Evolutionary conservation across 257 asterid genomes (phyloP).

Genomic region (Cinchona pubescens): DNA sequence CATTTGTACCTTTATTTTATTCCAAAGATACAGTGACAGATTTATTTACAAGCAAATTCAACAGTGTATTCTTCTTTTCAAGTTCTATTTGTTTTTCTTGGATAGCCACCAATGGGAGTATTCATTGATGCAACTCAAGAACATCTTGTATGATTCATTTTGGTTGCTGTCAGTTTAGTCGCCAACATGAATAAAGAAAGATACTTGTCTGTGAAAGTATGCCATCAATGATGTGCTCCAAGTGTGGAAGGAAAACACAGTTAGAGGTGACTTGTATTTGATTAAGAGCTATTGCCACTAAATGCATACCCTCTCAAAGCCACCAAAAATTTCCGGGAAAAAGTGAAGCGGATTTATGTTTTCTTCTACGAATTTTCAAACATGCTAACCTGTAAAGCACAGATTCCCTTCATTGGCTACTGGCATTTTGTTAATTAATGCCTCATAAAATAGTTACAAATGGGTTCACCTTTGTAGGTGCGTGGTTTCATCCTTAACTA

Average conservation of each 20-base stretch:
- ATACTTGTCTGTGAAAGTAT: neutral
- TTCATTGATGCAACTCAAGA: neutral
- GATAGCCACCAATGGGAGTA: too few relatives aligned
- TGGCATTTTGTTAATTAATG: neutral
- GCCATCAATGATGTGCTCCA: neutral
- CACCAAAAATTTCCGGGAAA: neutral
- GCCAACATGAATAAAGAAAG: neutral
- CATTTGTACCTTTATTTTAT: neutral
- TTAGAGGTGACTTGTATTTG: neutral
- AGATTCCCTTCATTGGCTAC: neutral
- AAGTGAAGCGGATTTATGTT: neutral
- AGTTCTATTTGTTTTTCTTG: too few relatives aligned
- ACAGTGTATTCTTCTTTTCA: too few relatives aligned
- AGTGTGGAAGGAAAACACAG: neutral
- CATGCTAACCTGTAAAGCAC: neutral
- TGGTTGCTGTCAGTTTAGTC: neutral
- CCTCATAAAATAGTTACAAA: neutral
- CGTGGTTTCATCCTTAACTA: conserved; percentile 94
- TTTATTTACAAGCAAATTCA: too few relatives aligned
- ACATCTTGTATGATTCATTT: neutral
- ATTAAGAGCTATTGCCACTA: neutral
- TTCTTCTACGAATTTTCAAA: neutral
- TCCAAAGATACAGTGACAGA: neutral
- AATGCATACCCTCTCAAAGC: neutral
- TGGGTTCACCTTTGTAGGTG: conserved; percentile 46